These are phyloP conservation scores for Candida vartiovaarae DNA, from an alignment of 805 yeast species.

Conservation along the genomic window DNA sequence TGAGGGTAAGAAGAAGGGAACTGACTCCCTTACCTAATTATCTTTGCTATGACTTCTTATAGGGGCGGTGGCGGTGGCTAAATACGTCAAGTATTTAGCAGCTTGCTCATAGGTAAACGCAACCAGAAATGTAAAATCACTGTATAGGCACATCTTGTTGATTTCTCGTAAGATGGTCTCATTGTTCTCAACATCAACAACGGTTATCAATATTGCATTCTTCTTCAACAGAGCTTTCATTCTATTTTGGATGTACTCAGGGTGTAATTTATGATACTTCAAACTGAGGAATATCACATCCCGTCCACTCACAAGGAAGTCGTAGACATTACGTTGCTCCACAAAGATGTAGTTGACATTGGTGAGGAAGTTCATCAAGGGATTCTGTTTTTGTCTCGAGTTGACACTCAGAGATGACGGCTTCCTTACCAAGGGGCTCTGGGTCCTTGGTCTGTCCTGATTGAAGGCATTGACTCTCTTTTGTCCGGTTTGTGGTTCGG, in stretches of 20 bases:
- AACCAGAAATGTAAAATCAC: slow-evolving; percentile 33
- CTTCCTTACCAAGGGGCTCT: slow-evolving; percentile 8
- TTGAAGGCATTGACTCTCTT: slow-evolving; percentile 21
- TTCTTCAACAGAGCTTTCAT: slow-evolving; percentile 35
- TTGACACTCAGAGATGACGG: slow-evolving; percentile 44
- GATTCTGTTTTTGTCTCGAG: slow-evolving; percentile 67
- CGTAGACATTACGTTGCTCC: slow-evolving; percentile 42
- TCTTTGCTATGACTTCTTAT: background rate
- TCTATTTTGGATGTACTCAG: slow-evolving; percentile 63
- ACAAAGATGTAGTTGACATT: slow-evolving; percentile 47
- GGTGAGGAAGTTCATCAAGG: slow-evolving; percentile 49
- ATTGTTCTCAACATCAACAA: slow-evolving; percentile 58
- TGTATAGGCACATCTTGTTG: slow-evolving; percentile 33
- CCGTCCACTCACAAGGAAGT: slow-evolving; percentile 55
- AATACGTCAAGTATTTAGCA: slow-evolving; percentile 34
- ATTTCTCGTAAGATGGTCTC: slow-evolving; percentile 37
- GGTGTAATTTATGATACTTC: slow-evolving; percentile 68
- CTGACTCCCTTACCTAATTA: slow-evolving; percentile 35
- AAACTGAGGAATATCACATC: slow-evolving; percentile 56
- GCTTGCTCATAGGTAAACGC: slow-evolving; percentile 48
- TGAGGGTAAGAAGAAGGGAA: slow-evolving; percentile 70
- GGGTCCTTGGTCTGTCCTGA: slow-evolving; percentile 10
- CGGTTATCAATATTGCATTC: slow-evolving; percentile 48
- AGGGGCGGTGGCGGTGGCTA: slow-evolving; percentile 18
- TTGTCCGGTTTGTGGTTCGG: slow-evolving; percentile 4